Conservation (phyloP, 306 rosid genomes). For the Gastrolobium villosum region DNA sequence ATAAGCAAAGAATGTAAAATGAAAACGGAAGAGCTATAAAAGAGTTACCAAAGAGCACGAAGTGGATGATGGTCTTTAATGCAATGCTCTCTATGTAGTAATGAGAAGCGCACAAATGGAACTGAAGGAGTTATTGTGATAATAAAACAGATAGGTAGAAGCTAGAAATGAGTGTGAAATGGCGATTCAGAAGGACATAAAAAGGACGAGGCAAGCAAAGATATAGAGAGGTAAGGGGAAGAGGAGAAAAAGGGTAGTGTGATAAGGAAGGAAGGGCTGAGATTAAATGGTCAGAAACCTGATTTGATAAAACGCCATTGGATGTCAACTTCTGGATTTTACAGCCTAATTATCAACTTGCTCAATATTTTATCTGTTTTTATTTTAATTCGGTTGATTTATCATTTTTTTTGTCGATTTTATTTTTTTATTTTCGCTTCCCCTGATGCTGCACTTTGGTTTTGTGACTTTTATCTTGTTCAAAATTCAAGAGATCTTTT, state of each 20-base stretch:
- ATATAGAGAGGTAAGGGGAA: conserved; percentile 9
- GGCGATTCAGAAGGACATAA: not conserved
- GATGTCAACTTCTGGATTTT: conserved; percentile 37
- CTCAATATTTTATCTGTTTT: not conserved
- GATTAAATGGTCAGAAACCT: conserved; percentile 65
- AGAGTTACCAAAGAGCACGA: not conserved
- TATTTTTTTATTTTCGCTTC: not conserved
- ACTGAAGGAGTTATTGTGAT: not conserved
- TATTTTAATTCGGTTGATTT: not conserved
- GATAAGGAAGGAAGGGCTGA: conserved; percentile 90
- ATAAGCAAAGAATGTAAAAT: not conserved
- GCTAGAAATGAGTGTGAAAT: conserved; percentile 1
- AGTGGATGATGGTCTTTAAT: too few species aligned
- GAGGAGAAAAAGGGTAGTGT: conserved; percentile 35
- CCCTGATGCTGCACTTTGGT: not conserved
- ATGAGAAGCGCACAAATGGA: conserved; percentile 10
- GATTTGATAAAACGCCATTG: conserved; percentile 45
- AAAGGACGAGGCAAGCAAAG: conserved; percentile 7
- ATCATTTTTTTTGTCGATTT: not conserved
- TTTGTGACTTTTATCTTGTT: too few species aligned
- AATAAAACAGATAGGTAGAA: conserved; percentile 7
- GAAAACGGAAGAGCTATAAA: conserved; percentile 1
- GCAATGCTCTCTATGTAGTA: not conserved
- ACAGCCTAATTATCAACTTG: conserved; percentile 25
- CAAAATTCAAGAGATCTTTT: too few species aligned